Conservation (phyloP, 495 filamentous ascomycete species). For the Bacidia gigantensis region DNA sequence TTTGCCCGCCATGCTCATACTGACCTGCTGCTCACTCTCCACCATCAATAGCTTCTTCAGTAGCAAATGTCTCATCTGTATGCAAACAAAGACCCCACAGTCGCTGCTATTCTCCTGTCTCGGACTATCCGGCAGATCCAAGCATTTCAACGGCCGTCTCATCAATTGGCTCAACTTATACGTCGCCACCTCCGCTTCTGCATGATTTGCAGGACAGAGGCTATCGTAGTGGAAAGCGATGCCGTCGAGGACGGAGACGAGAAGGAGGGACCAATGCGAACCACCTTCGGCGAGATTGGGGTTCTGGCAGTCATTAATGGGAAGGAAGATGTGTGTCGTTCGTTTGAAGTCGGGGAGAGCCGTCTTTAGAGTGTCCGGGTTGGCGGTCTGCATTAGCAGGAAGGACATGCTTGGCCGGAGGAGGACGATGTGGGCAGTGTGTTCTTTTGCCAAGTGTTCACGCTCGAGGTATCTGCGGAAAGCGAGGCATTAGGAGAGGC, state of each 20-base stretch:
- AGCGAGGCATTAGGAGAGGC: background rate
- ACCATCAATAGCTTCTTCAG: conserved; percentile 67
- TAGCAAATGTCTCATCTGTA: conserved; percentile 80
- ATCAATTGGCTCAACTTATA: conserved; percentile 51
- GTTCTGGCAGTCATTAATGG: conserved; percentile 80
- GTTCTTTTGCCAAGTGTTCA: conserved; percentile 63
- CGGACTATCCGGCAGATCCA: conserved; percentile 68
- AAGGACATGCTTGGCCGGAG: conserved; percentile 90
- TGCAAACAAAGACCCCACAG: conserved; percentile 93
- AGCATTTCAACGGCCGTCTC: conserved; percentile 48
- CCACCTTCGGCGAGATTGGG: conserved; percentile 70
- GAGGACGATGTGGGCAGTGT: conserved; percentile 72
- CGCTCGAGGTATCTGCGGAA: conserved; percentile 67
- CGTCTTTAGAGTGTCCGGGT: conserved; percentile 56
- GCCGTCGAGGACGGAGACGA: conserved; percentile 78
- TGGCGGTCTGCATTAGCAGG: conserved; percentile 71
- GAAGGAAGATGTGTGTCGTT: conserved; percentile 91
- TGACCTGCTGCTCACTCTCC: conserved; percentile 67
- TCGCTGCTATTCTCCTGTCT: conserved; percentile 87
- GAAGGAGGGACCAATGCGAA: conserved; percentile 85
- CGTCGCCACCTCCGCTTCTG: conserved; percentile 52
- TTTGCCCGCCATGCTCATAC: conserved; percentile 76
- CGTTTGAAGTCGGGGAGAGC: conserved; percentile 67
- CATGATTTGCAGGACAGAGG: conserved; percentile 59
- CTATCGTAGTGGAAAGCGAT: conserved; percentile 96